Base-by-base conservation (phyloP, 495 filamentous ascomycete genomes). In the Hyaloscypha bicolor region DNA sequence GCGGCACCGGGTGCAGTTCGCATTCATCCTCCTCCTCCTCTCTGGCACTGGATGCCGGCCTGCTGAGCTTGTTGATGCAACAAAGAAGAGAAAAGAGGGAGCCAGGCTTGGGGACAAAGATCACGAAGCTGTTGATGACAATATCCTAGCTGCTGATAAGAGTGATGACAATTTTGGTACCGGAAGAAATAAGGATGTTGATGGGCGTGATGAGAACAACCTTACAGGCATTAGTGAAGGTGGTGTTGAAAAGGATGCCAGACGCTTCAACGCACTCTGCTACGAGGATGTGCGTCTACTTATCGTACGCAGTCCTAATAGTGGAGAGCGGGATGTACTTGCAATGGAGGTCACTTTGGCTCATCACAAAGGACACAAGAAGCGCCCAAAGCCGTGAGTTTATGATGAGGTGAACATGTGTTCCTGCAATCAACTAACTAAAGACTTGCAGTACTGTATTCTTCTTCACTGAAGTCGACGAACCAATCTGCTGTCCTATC, bases 261-360 rank as follows among this genome's bases (percentile, higher is more conserved):
- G 64, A 67, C 48, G 30, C 30, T 70, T 63, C n/a, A 29, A 76
- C 21, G 66, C 71, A 53, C 71, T 75, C 59, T 75, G 65, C 60
- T 75, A 76, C 58, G 64, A 76, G 58, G 74, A 74, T 32, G 60
- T 68, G 52, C 55, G 64, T n/a, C 65, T 71, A 0, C 60, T 67
- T 29, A 21, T 68, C 25, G 59, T 71, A 25, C 37, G 60, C 29
- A 61, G 55, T 42, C 69, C 53, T 31, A 30, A 29, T 25, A 32
- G 39, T 2, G 51, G 64, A 39, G 56, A 62, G 52, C 53, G 66
- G 35, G 68, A 65, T 62, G 56, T 68, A 1, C 67, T 69, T 37
- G 70, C 65, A 22, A 76, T 76, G 65, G 60, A 69, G 39, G 63
- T 74, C 29, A 71, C 1, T 1, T 1, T 76, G 25, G 66, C 69